These are phyloP conservation scores for Pichia gijzeniarum DNA, from an alignment of 805 yeast genomes.

Conservation along the genomic window DNA sequence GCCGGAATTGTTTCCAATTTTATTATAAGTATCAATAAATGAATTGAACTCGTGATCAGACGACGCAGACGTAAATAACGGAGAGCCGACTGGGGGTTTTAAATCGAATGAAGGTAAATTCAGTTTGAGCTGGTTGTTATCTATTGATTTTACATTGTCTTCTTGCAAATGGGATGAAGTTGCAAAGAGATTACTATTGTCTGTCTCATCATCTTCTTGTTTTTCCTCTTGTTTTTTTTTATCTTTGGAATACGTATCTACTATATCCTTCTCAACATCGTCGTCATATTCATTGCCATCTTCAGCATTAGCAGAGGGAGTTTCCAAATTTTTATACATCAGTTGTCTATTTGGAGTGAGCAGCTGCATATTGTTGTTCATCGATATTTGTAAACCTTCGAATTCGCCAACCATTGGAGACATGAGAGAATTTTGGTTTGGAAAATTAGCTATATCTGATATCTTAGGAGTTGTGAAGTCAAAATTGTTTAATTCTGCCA, in stretches of 20 bases:
- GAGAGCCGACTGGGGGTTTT: slow-evolving; percentile 1
- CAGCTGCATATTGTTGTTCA: slow-evolving; percentile 9
- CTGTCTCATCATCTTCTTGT: background rate
- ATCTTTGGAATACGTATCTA: too few species aligned
- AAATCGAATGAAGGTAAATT: slow-evolving; percentile 3
- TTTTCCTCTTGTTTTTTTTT: background rate
- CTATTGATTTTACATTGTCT: background rate
- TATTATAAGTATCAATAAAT: slow-evolving; percentile 12
- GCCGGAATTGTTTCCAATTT: slow-evolving; percentile 5
- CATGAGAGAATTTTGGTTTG: background rate
- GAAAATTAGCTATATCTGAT: background rate
- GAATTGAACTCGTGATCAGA: slow-evolving; percentile 15
- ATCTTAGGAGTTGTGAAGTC: slow-evolving; percentile 6
- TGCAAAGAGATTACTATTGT: too few species aligned
- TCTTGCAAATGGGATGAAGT: background rate
- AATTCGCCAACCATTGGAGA: slow-evolving; percentile 16
- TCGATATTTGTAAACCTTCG: slow-evolving; percentile 12
- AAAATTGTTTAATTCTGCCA: slow-evolving; percentile 4
- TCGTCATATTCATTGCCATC: too few species aligned
- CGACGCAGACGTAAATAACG: slow-evolving; percentile 3
- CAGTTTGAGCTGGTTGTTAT: slow-evolving; percentile 5
- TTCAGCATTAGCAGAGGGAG: background rate
- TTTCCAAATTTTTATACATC: slow-evolving; percentile 2
- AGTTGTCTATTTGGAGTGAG: slow-evolving; percentile 9
- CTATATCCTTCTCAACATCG: too few species aligned